Conservation (phyloP, 2,329 filamentous ascomycete species). For the Dryadomyces quercus-mongolicae region DNA sequence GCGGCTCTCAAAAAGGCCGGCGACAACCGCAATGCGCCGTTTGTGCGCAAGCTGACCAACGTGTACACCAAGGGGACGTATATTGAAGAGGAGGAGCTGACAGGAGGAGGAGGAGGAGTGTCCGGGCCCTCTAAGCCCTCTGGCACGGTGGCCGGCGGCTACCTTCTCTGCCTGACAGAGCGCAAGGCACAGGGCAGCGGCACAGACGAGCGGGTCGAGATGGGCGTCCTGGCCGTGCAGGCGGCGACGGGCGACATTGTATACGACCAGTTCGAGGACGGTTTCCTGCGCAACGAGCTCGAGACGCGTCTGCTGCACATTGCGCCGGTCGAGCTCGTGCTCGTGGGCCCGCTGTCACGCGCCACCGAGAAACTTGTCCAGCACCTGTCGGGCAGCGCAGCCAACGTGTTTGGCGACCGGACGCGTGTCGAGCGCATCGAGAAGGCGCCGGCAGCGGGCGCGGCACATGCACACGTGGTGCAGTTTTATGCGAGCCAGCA, state of each 20-base stretch:
- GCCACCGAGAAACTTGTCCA: slow-evolving; percentile 86
- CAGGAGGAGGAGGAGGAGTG: slow-evolving; percentile 48
- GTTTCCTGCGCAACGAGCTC: slow-evolving; percentile 93
- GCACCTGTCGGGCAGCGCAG: slow-evolving; percentile 79
- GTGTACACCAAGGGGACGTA: slow-evolving; percentile 98
- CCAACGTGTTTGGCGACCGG: slow-evolving; percentile 84
- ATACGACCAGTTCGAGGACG: slow-evolving; percentile 91
- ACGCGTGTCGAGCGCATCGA: slow-evolving; percentile 75
- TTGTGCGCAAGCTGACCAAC: slow-evolving; percentile 85
- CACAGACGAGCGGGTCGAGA: slow-evolving; percentile 83
- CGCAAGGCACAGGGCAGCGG: slow-evolving; percentile 50
- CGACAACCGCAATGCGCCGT: slow-evolving; percentile 86
- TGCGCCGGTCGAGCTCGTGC: slow-evolving; percentile 85
- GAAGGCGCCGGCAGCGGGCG: slow-evolving; percentile 66
- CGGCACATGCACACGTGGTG: slow-evolving; percentile 79
- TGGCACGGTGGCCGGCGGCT: slow-evolving; percentile 63
- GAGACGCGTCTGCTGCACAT: slow-evolving; percentile 94
- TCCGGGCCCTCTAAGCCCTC: too few species aligned
- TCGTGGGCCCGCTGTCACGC: slow-evolving; percentile 81
- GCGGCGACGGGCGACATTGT: slow-evolving; percentile 92
- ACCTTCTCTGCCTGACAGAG: slow-evolving; percentile 86
- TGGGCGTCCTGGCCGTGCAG: slow-evolving; percentile 88
- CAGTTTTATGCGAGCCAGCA: slow-evolving; percentile 62
- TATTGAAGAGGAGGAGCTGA: slow-evolving; percentile 87
- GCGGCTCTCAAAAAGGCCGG: slow-evolving; percentile 91